Evolutionary conservation across 2,329 filamentous ascomycete genomes (phyloP), one percentile per base, ranked within the genome.

Genomic region (Fusarium succisae): DNA sequence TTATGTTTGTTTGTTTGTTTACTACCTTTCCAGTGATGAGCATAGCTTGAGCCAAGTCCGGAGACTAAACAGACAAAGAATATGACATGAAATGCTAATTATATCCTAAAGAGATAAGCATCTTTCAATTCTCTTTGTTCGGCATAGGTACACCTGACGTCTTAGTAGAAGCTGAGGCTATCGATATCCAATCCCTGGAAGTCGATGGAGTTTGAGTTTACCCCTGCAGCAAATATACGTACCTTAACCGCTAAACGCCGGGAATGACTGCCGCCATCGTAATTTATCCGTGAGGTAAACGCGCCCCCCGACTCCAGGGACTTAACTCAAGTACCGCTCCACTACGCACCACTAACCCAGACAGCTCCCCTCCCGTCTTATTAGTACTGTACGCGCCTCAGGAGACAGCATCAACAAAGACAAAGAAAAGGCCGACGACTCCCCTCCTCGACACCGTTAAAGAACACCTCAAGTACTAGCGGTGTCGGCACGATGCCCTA

Each of bases 401-500:
- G 75, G 73, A 76, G 76, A 58, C 65, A 53, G 43, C 35, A 63
- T 35, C 61, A 57, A 67, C 47, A 65, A 55, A 55, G 51, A 69
- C 48, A 56, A 50, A 56, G 26, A 56, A 30, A 48, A 59, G 44
- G 32, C 37, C 32, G 43, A 56, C 69, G 39, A 60, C 48, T 10
- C 20, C 5, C n/a, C 51, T 56, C 65, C 30, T 37, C 55, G 45
- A 39, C 18, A 38, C 37, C 55, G 20, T 44, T 45, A 11, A 58
- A 64, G 32, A 51, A 57, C 55, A 66, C 55, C 32, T 43, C 53
- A 24, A 64, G 32, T 59, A 70, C 24, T 44, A 45, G 37, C 55
- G 61, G 62, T 70, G 57, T 50, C 70, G 75, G 54, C 80, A 82
- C 79, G 73, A 84, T 84, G 82, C 80, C 67, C 75, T 69, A 73